Conservation (phyloP, 768 basidiomycete genomes). For the Phaeotremella skinneri region DNA sequence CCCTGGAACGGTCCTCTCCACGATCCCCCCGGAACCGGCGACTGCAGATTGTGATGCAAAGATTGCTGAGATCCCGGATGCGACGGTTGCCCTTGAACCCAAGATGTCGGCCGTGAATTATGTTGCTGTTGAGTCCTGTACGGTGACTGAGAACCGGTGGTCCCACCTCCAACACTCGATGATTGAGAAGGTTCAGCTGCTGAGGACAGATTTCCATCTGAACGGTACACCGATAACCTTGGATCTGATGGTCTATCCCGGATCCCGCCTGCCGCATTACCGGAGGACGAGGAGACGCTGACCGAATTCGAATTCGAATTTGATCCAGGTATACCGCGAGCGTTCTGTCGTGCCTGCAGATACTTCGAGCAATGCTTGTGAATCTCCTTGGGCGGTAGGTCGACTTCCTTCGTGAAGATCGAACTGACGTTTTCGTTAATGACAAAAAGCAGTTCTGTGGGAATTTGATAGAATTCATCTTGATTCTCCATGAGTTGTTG, state of each 20-base stretch:
- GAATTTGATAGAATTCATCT: conserved; percentile 94
- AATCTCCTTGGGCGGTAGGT: conserved; percentile 90
- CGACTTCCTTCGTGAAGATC: conserved; percentile 80
- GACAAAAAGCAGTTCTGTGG: conserved; percentile 79
- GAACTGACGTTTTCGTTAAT: conserved; percentile 75
- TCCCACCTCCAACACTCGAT: not conserved
- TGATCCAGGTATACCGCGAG: not conserved
- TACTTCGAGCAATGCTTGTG: conserved; percentile 94
- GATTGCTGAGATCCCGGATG: conserved; percentile 9
- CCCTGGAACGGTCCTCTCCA: conserved; percentile 41
- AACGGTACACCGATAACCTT: not conserved
- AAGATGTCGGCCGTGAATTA: conserved; percentile 14
- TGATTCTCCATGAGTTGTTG: conserved; percentile 85
- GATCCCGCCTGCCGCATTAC: not conserved
- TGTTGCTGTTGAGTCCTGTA: not conserved
- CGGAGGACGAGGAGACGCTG: not conserved
- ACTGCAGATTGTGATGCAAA: conserved; percentile 5
- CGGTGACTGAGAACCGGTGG: not conserved
- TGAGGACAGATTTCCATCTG: conserved; percentile 3
- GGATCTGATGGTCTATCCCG: conserved; percentile 1
- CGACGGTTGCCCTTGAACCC: conserved; percentile 11
- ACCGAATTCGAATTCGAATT: not conserved
- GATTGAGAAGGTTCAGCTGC: not conserved
- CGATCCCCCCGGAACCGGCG: conserved; percentile 1
- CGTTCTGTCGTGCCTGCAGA: conserved; percentile 53